Conservation (phyloP, 2,329 filamentous ascomycete genomes). For the Rugonectria rugulosa region DNA sequence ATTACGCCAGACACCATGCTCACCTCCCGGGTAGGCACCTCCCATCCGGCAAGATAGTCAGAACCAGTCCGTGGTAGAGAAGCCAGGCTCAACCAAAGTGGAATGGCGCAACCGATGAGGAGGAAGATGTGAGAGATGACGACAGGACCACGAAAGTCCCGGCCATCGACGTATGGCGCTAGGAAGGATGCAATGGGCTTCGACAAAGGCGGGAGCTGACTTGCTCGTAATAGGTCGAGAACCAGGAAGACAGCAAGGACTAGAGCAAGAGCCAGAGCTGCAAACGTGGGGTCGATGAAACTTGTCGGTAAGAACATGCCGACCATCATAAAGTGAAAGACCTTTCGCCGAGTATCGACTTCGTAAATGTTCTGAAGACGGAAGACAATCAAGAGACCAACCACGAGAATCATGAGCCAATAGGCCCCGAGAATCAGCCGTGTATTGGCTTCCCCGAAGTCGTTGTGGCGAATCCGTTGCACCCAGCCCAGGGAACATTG, state of each 20-base stretch:
- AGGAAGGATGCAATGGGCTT: constrained; percentile 87
- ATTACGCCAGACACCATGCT: constrained; percentile 93
- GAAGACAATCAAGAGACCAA: constrained; percentile 79
- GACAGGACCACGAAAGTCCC: constrained; percentile 91
- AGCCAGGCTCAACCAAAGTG: constrained; percentile 87
- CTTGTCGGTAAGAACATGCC: constrained; percentile 90
- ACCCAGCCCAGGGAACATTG: constrained; percentile 65
- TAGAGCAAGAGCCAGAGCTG: constrained; percentile 79
- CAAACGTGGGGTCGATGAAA: constrained; percentile 86
- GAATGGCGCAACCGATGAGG: constrained; percentile 92
- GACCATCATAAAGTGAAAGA: constrained; percentile 99
- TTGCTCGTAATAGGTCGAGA: constrained; percentile 87
- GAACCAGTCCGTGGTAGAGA: constrained; percentile 66
- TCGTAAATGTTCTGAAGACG: constrained; percentile 79
- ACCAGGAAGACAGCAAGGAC: constrained; percentile 86
- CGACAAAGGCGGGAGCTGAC: constrained; percentile 88
- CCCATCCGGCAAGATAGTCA: constrained; percentile 74
- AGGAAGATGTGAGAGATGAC: constrained; percentile 97
- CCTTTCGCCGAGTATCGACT: constrained; percentile 94
- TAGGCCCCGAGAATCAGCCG: constrained; percentile 80
- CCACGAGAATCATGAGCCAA: constrained; percentile 72
- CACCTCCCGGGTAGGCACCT: constrained; percentile 75
- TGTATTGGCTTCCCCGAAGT: constrained; percentile 79
- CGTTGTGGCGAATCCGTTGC: constrained; percentile 68
- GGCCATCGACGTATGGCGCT: constrained; percentile 91